Evolutionary conservation across 129 eudicot genomes (phyloP), one percentile per base, ranked within the genome.

Genomic region (Helichrysum umbraculigerum): DNA sequence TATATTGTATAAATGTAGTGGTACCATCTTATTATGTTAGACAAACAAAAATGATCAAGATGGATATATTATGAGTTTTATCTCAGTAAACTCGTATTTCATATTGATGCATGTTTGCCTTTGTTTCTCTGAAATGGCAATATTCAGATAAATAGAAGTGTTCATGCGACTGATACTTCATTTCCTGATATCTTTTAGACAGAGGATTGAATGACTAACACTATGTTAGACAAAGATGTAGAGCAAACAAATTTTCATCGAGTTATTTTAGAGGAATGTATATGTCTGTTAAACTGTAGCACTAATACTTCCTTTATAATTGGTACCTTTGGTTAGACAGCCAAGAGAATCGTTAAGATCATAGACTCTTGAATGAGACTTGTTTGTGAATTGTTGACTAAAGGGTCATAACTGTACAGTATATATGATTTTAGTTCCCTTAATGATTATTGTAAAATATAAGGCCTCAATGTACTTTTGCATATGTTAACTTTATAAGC

Each of bases 1-100:
- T 28, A 12, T 70, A 32, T 65, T 44, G 78, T 79, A 79, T 42
- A 71, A 72, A 10, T 41, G 76, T 78, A 42, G 80, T 35, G 57
- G 25, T 14, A 51, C 50, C 37, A 66, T 76, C 25, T 76, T 56
- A 67, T 77, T 21, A 30, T 74, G 78, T 60, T 21, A 60, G 67
- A n/a, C 69, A 1, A 16, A 60, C 35, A 17, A 39, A 74, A 61
- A 39, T 32, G 70, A 28, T 61, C 29, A 61, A 50, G 51, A 72
- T 56, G 3, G 54, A 11, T 19, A 19, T 20, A 57, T 61, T 9
- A 16, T 73, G 39, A 19, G 69, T 32, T 60, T 60, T 41, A 62
- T 74, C 39, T 61, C n/a, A 3, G 21, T 60, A 61, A 74, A 61
- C 22, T 61, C n/a, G 32, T 21, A 17, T 57, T 42, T 61, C 22